A percentile compares a stretch with the other conserved stretches of the same genome.
These are phyloP conservation scores for Effrenium voratum DNA, from an alignment of 73 alveolate species.

Conservation along the genomic window DNA sequence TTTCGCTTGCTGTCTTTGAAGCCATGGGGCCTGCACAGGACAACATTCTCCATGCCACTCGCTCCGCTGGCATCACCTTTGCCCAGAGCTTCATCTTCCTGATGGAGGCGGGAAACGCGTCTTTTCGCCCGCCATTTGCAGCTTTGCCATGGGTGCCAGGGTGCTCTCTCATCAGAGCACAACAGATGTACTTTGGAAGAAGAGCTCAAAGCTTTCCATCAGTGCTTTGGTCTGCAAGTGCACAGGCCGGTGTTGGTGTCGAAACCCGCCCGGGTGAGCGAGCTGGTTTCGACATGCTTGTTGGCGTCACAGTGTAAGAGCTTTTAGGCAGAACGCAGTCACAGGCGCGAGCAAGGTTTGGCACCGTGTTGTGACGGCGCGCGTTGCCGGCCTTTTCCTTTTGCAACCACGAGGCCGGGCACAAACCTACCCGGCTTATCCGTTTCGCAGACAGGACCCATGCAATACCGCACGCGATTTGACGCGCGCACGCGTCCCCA, in stretches of 20 bases:
- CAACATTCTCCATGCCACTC: slow-evolving; percentile 79
- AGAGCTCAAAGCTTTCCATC: slow-evolving; percentile 72
- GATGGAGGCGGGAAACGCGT: slow-evolving; percentile 43
- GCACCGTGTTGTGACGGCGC: too few species aligned
- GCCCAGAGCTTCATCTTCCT: slow-evolving; percentile 82
- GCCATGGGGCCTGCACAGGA: slow-evolving; percentile 9
- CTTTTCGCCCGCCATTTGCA: neutral
- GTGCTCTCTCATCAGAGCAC: slow-evolving; percentile 74
- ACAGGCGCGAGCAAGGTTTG: too few species aligned
- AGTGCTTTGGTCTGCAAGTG: neutral
- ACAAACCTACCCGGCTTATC: too few species aligned
- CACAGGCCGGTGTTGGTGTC: neutral
- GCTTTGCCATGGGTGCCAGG: neutral
- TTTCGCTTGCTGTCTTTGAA: neutral
- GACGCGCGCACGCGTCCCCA: too few species aligned
- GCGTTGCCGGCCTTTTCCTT: too few species aligned
- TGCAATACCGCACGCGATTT: too few species aligned
- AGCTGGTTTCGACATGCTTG: too few species aligned
- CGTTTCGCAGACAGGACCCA: too few species aligned
- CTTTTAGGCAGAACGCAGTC: too few species aligned
- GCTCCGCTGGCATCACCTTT: slow-evolving; percentile 84
- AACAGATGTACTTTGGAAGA: slow-evolving; percentile 76
- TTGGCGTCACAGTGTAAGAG: too few species aligned
- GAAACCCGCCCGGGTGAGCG: too few species aligned
- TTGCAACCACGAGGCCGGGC: too few species aligned